phyloP scores from a whole-genome alignment of 805 yeast species.

The Nakazawaea holstii region DNA sequence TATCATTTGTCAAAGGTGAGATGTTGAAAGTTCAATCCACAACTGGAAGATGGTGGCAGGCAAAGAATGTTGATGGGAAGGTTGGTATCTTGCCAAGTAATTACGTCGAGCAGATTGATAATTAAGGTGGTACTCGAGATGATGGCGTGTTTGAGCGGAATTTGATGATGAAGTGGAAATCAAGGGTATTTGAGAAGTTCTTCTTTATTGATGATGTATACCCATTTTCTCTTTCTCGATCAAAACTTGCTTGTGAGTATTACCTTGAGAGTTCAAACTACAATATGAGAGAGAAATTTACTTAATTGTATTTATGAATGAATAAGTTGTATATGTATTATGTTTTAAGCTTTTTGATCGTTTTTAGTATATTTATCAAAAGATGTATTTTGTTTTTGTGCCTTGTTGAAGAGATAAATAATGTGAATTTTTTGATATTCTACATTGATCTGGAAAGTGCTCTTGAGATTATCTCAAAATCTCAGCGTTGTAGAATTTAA shows the following conservation, averaged over 20 bases:
- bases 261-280: no score
- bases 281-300: no score
- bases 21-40: constrained; percentile 88
- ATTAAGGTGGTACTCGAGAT: background rate
- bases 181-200: background rate
- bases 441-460: no score
- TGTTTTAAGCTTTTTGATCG: no score
- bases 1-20: constrained; percentile 87
- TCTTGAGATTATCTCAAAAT: no score
- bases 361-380: no score
- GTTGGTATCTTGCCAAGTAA: constrained; percentile 96
- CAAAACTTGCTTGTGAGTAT: background rate
- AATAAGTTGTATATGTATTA: no score
- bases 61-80: constrained; percentile 81
- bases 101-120: constrained; percentile 70
- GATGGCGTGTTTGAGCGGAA: background rate
- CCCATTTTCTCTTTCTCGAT: background rate
- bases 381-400: background rate
- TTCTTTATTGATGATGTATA: no score
- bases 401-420: background rate
- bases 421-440: no score
- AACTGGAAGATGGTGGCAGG: constrained; percentile 99
- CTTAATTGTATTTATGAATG: no score
- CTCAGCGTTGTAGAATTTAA: background rate
- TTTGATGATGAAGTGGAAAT: background rate